These are phyloP conservation scores for Erythrobasidium yunnanense DNA, from an alignment of 768 basidiomycete genomes.

Conservation along the genomic window DNA sequence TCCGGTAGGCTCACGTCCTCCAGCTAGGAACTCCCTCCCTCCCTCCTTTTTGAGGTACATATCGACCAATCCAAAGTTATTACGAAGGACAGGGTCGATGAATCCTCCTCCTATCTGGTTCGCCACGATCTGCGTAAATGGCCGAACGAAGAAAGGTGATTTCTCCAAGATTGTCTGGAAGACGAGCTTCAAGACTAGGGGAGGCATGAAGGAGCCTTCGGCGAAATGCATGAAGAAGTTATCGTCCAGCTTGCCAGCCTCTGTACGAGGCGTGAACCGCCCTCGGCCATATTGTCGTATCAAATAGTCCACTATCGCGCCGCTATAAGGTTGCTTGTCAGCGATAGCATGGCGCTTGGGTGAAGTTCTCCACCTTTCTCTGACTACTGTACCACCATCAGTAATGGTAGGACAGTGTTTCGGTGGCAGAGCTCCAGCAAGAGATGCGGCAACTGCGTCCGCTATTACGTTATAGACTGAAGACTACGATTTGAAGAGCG, in stretches of 20 bases:
- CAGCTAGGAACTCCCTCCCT: constrained; percentile 15
- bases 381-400: background rate
- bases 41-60: constrained; percentile 7
- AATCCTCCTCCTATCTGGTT: constrained; percentile 10
- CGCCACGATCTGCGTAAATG: constrained; percentile 8
- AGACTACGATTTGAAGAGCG: background rate
- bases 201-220: constrained; percentile 24
- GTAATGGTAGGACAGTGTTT: constrained; percentile 1
- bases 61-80: constrained; percentile 6
- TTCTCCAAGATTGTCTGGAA: constrained; percentile 12
- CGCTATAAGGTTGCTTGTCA: background rate
- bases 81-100: constrained; percentile 16
- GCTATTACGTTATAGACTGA: constrained; percentile 14
- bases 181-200: constrained; percentile 14
- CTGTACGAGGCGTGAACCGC: background rate
- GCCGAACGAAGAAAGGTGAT: constrained; percentile 23
- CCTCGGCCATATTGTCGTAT: constrained; percentile 6
- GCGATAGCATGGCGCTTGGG: background rate
- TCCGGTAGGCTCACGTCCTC: constrained; percentile 9
- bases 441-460: constrained; percentile 1
- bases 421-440: constrained; percentile 15
- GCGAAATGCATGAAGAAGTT: constrained; percentile 19
- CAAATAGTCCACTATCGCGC: constrained; percentile 16
- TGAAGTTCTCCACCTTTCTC: constrained; percentile 4
- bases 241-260: background rate